Evolutionary conservation across 805 yeast genomes (phyloP).

Genomic region (Saccharomycopsis lassenensis): DNA sequence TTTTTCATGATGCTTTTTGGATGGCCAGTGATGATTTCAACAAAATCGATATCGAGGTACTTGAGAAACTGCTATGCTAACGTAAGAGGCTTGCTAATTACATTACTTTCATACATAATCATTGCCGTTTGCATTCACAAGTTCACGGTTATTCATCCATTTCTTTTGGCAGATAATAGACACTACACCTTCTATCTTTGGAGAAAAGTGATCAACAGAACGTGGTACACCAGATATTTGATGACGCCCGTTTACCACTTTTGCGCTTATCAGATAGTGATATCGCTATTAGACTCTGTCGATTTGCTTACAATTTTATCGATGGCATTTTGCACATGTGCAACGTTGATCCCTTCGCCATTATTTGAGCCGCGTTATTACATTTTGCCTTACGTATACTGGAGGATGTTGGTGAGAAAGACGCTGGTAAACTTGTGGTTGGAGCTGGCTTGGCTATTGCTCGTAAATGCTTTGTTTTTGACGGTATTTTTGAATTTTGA

Average conservation of each 20-base stretch:
- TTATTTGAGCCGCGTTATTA: conserved; percentile 90
- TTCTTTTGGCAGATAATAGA: conserved; percentile 85
- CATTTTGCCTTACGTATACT: conserved; percentile 66
- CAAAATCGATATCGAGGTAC: conserved; percentile 26
- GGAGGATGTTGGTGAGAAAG: conserved; percentile 45
- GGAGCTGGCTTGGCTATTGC: conserved; percentile 55
- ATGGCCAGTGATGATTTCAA: conserved; percentile 56
- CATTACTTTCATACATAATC: no score
- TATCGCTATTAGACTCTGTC: no score
- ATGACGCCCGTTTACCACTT: conserved; percentile 68
- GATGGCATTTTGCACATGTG: conserved; percentile 38
- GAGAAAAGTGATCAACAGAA: conserved; percentile 47
- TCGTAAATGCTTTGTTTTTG: conserved; percentile 43
- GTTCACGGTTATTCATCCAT: conserved; percentile 78
- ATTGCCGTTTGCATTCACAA: conserved; percentile 40
- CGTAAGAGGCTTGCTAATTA: conserved; percentile 9
- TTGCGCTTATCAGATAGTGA: conserved; percentile 23
- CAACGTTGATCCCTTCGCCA: conserved; percentile 80
- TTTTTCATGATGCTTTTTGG: conserved; percentile 55
- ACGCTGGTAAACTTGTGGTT: conserved; percentile 27
- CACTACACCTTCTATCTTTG: conserved; percentile 86
- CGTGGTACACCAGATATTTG: conserved; percentile 35
- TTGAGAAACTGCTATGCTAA: no score
- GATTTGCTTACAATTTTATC: conserved; percentile 34
- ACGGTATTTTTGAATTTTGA: conserved; percentile 48